These are phyloP conservation scores for Ichthyophthirius multifiliis DNA, from an alignment of 169 alveolate genomes.

Conservation along the genomic window DNA sequence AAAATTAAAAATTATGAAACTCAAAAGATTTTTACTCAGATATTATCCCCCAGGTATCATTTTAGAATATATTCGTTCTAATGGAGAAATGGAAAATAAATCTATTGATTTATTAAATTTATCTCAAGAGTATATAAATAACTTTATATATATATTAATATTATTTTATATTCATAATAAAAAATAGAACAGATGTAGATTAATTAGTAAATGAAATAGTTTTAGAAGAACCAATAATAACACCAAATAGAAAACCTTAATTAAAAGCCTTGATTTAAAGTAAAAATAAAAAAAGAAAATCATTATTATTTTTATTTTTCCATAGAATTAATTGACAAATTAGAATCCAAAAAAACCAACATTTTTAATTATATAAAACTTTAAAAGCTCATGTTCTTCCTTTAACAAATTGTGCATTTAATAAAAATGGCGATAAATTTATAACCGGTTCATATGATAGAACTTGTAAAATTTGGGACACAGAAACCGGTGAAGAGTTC, in stretches of 20 bases:
- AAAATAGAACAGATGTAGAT: constrained; percentile 69
- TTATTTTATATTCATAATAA: background rate
- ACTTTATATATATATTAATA: background rate
- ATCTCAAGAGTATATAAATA: constrained; percentile 51
- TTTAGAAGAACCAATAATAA: constrained; percentile 80
- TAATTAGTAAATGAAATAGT: constrained; percentile 67
- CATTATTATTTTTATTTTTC: background rate
- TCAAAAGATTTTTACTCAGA: constrained; percentile 82
- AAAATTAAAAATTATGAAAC: constrained; percentile 65
- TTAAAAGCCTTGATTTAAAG: constrained; percentile 67
- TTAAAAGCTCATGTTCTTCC: constrained; percentile 90
- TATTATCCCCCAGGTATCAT: constrained; percentile 91
- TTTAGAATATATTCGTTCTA: constrained; percentile 77
- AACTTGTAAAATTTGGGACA: constrained; percentile 94
- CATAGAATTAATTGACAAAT: constrained; percentile 80
- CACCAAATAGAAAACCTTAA: constrained; percentile 71
- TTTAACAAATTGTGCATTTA: constrained; percentile 91
- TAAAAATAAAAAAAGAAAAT: constrained; percentile 23
- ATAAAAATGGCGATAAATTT: constrained; percentile 88
- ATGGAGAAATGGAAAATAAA: constrained; percentile 85
- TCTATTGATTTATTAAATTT: constrained; percentile 83
- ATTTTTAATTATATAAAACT: constrained; percentile 66
- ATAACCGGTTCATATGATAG: constrained; percentile 89
- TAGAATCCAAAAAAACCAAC: constrained; percentile 56
- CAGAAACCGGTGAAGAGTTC: constrained; percentile 85